Base-by-base conservation (phyloP, 164 flowering plant species). In the Vitis rotundifolia region DNA sequence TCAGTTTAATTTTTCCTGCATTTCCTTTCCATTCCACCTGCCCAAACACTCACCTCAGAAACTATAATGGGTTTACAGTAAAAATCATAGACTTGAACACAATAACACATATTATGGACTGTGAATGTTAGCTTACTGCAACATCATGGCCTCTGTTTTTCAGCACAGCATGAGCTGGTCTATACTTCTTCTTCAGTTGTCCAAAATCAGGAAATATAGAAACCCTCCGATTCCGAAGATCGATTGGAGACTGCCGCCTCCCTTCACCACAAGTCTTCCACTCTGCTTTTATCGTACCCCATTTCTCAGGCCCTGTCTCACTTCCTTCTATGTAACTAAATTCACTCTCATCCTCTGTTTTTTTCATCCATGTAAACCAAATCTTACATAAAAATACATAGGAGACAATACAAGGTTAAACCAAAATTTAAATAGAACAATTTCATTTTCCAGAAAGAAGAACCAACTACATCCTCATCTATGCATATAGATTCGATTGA, bases 101-200 rank as follows among this genome's bases (percentile, higher is more conserved):
- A 22, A 22, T 22, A 22, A 22, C 26, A 22, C 26, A 22, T 22
- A 22, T 22, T 22, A 22, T 22, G 26, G 26, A 22, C 26, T 22
- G 2, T 22, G 26, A 22, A 22, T 22, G 26, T 22, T 12, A 9
- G 59, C 70, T 70, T 79, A 92, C 95, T 67, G 66, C 61, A 29
- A 92, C 77, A 72, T 88, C 92, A 74, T 92, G 95, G 11, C 94
- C 95, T 68, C 92, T 73, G 48, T 88, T 90, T 62, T 64, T 76
- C 0, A 89, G 11, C 3, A 61, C 59, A 56, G 94, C 91, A 4
- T 65, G 78, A 18, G 87, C 84, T 15, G 87, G 81, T 59, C 74
- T 78, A 76, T 89, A 90, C 10, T 68, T 72, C 64, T 80, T 83
- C 29, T 53, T 78, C 14, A 89, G 64, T 54, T 71, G 74, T 8